Base-by-base conservation (phyloP, 768 basidiomycete genomes). In the Macrolepiota dolichaula region DNA sequence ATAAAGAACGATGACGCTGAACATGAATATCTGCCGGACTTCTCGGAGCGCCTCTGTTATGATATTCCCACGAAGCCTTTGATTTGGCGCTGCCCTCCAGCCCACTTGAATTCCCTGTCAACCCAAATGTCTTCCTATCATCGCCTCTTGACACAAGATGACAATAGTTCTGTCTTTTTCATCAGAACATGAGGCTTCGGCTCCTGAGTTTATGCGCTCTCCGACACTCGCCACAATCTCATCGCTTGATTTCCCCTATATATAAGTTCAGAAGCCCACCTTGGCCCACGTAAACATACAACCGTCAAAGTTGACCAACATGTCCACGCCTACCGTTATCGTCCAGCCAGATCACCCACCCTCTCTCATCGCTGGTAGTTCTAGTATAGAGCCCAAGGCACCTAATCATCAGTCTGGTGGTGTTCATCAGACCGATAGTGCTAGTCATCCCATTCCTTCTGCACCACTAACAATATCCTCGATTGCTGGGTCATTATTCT, bases 401-500 rank as follows among this genome's bases (percentile, higher is more conserved):
- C 42, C 42, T 32, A 32, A 32, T 7, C 29, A 32, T 7, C 29
- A 32, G 5, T 22, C 17, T 22, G 42, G 42, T n/a, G 19, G 15
- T 19, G 15, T n/a, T 19, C 9, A n/a, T 19, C 42, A 44, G 42
- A 3, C 42, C 42, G 19, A 7, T n/a, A 19, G 15, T 1, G 42
- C 42, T 19, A 17, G 13, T 1, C 7, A 17, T n/a, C n/a, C 42
- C 19, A 17, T 19, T 44, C 19, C 42, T 11, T 19, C 63, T 5
- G 59, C 58, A 29, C 62, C 71, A 52, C 69, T 62, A 49, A 52
- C 62, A 62, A 62, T 57, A 57, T 62, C 77, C 6, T 73, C 82
- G 1, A 38, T 82, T 1, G 54, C 84, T 35, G 63, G 75, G 3
- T 62, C 85, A 44, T 62, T 88, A 17, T 73, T 84, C 59, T 85